These are phyloP conservation scores for Backusella sp. DNA, from an alignment of 192 early-diverging fungal species.

Conservation along the genomic window DNA sequence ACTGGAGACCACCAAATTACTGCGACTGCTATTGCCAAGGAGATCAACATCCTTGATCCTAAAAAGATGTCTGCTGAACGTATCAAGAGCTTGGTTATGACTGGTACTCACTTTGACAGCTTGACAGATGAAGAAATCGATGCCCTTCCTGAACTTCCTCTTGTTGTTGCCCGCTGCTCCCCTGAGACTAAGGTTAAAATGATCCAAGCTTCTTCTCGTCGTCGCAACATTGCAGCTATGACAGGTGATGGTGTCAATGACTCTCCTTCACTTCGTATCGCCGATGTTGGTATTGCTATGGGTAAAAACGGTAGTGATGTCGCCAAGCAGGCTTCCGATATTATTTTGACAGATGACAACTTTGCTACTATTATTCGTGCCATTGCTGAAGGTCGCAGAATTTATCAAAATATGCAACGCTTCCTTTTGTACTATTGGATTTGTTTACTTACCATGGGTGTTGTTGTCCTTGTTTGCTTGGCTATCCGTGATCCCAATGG, in stretches of 20 bases:
- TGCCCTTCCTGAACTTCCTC: slow-evolving; percentile 70
- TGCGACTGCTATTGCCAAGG: slow-evolving; percentile 87
- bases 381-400: slow-evolving; percentile 74
- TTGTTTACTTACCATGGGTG: slow-evolving; percentile 50
- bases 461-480: slow-evolving; percentile 66
- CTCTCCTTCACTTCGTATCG: slow-evolving; percentile 41
- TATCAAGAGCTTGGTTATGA: slow-evolving; percentile 66
- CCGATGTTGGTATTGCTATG: slow-evolving; percentile 59
- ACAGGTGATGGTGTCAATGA: slow-evolving; percentile 87
- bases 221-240: slow-evolving; percentile 80
- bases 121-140: slow-evolving; percentile 84
- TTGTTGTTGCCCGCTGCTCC: slow-evolving; percentile 87
- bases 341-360: slow-evolving; percentile 83
- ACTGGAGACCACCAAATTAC: slow-evolving; percentile 94
- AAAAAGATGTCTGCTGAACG: slow-evolving; percentile 34
- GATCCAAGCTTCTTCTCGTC: slow-evolving; percentile 83
- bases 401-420: slow-evolving; percentile 79
- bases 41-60: slow-evolving; percentile 72
- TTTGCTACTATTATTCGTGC: slow-evolving; percentile 82
- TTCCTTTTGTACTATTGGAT: slow-evolving; percentile 60
- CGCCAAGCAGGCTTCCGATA: slow-evolving; percentile 90
- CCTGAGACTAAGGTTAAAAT: slow-evolving; percentile 98
- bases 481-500: slow-evolving; percentile 58
- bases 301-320: slow-evolving; percentile 91
- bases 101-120: slow-evolving; percentile 83